Conservation (phyloP, 257 asterid species). For the Ophiorrhiza pumila region DNA sequence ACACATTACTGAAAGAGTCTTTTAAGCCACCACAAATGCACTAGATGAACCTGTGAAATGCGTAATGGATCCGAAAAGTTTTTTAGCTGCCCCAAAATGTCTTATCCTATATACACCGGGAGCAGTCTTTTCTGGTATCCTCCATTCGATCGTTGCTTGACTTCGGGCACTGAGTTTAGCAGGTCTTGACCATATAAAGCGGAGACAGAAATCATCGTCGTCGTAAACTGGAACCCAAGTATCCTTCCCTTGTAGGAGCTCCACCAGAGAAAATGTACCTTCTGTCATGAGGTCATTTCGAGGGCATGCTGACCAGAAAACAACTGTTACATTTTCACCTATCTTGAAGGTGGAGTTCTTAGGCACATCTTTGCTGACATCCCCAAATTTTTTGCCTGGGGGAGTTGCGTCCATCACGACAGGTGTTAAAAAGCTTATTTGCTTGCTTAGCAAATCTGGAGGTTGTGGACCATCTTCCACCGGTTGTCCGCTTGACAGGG, state of each 20-base stretch:
- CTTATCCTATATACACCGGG: conserved; percentile 79
- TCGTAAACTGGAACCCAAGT: conserved; percentile 81
- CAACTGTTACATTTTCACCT: conserved; percentile 65
- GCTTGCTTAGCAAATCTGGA: conserved; percentile 68
- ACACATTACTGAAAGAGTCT: not conserved
- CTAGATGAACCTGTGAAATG: conserved; percentile 89
- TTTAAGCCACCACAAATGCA: conserved; percentile 73
- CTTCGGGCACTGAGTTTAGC: conserved; percentile 69
- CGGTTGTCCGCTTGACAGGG: conserved; percentile 41
- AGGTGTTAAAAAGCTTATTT: conserved; percentile 67
- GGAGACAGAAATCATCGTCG: conserved; percentile 83
- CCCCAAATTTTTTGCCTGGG: conserved; percentile 60
- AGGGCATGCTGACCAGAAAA: conserved; percentile 89
- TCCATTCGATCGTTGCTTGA: conserved; percentile 74
- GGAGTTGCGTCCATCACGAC: conserved; percentile 82
- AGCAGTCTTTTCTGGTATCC: conserved; percentile 60
- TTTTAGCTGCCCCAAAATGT: conserved; percentile 92
- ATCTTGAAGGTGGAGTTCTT: conserved; percentile 62
- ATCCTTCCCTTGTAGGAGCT: conserved; percentile 60
- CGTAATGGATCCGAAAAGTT: conserved; percentile 57
- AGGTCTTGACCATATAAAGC: conserved; percentile 92
- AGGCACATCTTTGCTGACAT: conserved; percentile 59
- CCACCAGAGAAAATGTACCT: conserved; percentile 94
- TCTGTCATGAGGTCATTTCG: conserved; percentile 96
- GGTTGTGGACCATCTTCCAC: conserved; percentile 78